Percentiles rank a stretch among this genome's conserved stretches.
phyloP scores from a whole-genome alignment of 495 filamentous ascomycete genomes.

The Staphylotrichum longicolle region DNA sequence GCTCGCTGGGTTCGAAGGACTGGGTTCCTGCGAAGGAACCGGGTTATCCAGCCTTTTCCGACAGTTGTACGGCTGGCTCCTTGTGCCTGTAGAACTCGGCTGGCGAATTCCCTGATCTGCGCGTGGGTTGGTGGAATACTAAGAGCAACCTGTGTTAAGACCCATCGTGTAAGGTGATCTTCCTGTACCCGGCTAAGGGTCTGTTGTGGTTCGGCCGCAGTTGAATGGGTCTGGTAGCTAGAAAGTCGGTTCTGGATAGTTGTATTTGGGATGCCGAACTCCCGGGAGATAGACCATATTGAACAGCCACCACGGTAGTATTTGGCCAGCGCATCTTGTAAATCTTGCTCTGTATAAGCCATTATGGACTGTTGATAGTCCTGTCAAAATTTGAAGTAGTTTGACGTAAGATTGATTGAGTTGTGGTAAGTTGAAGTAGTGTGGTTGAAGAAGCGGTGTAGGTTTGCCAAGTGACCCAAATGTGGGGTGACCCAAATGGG shows the following conservation, averaged over 20 bases:
- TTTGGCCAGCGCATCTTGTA: background rate
- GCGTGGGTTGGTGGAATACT: constrained; percentile 1
- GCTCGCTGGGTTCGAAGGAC: background rate
- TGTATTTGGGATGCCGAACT: background rate
- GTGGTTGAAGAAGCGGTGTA: background rate
- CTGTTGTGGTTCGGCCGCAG: background rate
- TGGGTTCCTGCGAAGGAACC: constrained; percentile 1
- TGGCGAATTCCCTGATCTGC: background rate
- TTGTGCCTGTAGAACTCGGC: constrained; percentile 4
- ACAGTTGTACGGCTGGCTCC: background rate
- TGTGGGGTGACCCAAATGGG: too few species aligned
- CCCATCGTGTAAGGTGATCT: background rate
- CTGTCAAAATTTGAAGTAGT: background rate
- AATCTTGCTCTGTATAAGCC: background rate
- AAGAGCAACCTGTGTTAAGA: background rate
- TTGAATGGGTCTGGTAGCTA: background rate
- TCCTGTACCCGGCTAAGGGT: background rate
- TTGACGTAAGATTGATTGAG: background rate
- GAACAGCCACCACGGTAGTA: background rate
- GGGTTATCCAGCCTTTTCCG: background rate
- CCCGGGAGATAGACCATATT: background rate
- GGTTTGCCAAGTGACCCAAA: background rate
- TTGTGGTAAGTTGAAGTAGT: constrained; percentile 1
- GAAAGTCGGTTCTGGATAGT: background rate
- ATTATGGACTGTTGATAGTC: background rate